These are phyloP conservation scores for Fusarium coicis DNA, from an alignment of 2,329 filamentous ascomycete species.

Conservation along the genomic window DNA sequence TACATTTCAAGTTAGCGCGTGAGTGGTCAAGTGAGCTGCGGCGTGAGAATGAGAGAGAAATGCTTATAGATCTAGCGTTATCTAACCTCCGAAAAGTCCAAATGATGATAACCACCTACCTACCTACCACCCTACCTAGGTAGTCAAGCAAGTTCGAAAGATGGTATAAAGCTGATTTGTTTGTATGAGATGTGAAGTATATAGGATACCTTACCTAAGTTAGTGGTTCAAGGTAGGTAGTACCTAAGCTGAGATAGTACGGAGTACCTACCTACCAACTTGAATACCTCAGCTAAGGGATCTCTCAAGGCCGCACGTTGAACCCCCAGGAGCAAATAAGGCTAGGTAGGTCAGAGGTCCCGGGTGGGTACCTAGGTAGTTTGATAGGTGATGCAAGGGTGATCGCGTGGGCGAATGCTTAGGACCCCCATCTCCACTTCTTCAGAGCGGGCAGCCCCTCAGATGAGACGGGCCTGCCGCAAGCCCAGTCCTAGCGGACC, in stretches of 20 bases:
- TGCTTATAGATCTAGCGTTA: not conserved
- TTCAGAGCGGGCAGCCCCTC: constrained; percentile 29
- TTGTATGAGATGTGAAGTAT: not conserved
- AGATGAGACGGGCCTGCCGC: constrained; percentile 11
- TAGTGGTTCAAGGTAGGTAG: not conserved
- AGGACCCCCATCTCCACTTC: constrained; percentile 16
- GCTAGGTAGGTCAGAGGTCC: not conserved
- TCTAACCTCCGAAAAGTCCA: not conserved
- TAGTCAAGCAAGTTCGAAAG: not conserved
- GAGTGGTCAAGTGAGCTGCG: constrained; percentile 6
- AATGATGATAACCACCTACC: not conserved
- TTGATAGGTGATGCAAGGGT: constrained; percentile 30
- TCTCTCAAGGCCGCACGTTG: not conserved
- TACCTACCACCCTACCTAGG: not conserved
- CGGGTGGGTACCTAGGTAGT: not conserved
- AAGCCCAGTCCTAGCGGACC: constrained; percentile 5
- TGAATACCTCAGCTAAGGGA: not conserved
- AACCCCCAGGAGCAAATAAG: not conserved
- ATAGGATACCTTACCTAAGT: not conserved
- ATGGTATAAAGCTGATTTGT: not conserved
- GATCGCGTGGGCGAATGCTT: constrained; percentile 36
- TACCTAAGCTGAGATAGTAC: not conserved
- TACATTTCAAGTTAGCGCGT: constrained; percentile 23
- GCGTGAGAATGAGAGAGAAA: not conserved
- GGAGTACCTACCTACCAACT: not conserved